Conservation (phyloP, 2,329 filamentous ascomycete species). For the Cladophialophora bantiana region DNA sequence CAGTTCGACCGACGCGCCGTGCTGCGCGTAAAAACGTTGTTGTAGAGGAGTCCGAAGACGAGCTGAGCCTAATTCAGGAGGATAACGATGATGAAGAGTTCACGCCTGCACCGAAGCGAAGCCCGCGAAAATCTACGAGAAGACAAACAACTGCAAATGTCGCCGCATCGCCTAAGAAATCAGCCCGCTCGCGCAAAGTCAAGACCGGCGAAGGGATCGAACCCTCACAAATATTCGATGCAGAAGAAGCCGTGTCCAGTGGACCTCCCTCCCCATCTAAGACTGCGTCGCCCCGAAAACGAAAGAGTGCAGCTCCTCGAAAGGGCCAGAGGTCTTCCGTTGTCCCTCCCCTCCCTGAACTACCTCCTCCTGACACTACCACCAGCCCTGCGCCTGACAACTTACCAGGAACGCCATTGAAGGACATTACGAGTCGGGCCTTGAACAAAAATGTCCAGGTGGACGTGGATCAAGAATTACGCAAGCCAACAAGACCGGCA, state of each 20-base stretch:
- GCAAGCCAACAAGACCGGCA: slow-evolving; percentile 77
- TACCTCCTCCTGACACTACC: slow-evolving; percentile 59
- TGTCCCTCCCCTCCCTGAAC: slow-evolving; percentile 46
- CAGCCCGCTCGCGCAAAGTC: slow-evolving; percentile 53
- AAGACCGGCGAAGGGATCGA: slow-evolving; percentile 62
- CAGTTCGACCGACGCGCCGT: slow-evolving; percentile 65
- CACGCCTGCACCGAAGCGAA: slow-evolving; percentile 72
- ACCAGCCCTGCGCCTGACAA: slow-evolving; percentile 64
- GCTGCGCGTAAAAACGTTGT: slow-evolving; percentile 74
- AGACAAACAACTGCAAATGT: slow-evolving; percentile 60
- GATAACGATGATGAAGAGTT: slow-evolving; percentile 82
- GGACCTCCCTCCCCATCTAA: slow-evolving; percentile 63
- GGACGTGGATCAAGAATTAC: slow-evolving; percentile 53
- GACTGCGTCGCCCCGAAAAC: slow-evolving; percentile 67
- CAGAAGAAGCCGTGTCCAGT: slow-evolving; percentile 58
- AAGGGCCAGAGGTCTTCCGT: slow-evolving; percentile 50
- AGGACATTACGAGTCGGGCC: slow-evolving; percentile 74
- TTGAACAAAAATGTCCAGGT: slow-evolving; percentile 67
- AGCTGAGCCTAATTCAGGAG: slow-evolving; percentile 58
- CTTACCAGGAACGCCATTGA: slow-evolving; percentile 66
- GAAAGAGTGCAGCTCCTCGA: slow-evolving; percentile 64
- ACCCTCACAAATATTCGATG: slow-evolving; percentile 66
- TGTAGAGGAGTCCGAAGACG: slow-evolving; percentile 79
- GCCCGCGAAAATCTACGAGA: slow-evolving; percentile 64
- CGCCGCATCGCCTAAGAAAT: slow-evolving; percentile 47